Evolutionary conservation across 106 monocot species (phyloP).

Genomic region (Chionographis japonica): DNA sequence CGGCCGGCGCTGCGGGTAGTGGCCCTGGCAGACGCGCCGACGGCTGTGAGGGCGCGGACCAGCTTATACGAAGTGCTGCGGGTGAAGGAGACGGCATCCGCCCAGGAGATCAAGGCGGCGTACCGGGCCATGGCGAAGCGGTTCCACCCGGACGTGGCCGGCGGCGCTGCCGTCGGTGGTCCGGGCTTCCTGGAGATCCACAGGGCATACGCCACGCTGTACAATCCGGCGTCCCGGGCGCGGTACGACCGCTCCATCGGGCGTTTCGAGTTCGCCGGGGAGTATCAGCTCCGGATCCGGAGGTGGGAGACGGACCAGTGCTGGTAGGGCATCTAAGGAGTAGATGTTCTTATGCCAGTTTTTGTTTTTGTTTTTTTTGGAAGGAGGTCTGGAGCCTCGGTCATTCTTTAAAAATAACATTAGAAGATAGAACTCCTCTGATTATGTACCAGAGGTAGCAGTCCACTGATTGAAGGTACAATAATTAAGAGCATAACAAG

Average conservation of each 20-base stretch:
- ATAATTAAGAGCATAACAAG: too few relatives aligned
- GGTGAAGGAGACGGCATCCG: conserved; percentile 38
- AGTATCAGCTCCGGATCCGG: neutral
- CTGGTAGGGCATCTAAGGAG: too few relatives aligned
- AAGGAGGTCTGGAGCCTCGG: too few relatives aligned
- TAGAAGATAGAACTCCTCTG: too few relatives aligned
- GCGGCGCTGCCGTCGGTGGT: neutral
- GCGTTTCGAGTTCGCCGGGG: neutral
- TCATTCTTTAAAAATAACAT: too few relatives aligned
- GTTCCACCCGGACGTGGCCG: conserved; percentile 49
- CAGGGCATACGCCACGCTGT: conserved; percentile 28
- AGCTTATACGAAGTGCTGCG: conserved; percentile 42
- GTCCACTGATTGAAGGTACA: too few relatives aligned
- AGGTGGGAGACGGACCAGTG: conserved; percentile 56
- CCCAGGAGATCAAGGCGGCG: conserved; percentile 48
- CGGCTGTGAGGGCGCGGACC: neutral
- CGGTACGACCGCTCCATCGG: conserved; percentile 13
- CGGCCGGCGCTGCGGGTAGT: neutral
- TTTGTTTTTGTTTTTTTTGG: too few relatives aligned
- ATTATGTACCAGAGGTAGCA: too few relatives aligned
- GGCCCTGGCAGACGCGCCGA: neutral
- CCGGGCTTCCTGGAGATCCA: conserved; percentile 35
- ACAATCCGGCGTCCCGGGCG: conserved; percentile 25
- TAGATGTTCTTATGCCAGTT: too few relatives aligned
- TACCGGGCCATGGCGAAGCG: conserved; percentile 60